Percentiles rank a stretch among this genome's conserved stretches.
Evolutionary conservation across 2,329 filamentous ascomycete genomes (phyloP).

Genomic region (Pseudodiploospora longispora): DNA sequence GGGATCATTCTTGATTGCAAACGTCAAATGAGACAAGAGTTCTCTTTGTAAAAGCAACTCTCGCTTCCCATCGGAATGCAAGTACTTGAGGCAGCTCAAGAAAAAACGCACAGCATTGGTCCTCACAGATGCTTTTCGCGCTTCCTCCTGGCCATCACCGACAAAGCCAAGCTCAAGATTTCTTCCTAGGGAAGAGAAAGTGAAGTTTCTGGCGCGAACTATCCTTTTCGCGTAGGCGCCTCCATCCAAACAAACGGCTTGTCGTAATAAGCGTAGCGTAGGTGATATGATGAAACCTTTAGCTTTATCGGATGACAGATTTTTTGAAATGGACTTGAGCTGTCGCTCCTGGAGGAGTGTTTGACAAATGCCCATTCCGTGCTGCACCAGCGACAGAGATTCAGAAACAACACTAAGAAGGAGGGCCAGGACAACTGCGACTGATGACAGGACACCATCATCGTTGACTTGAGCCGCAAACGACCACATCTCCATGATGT

Average conservation of each 20-base stretch:
- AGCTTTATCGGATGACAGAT: constrained; percentile 68
- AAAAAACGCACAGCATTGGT: constrained; percentile 79
- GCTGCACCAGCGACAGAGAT: constrained; percentile 63
- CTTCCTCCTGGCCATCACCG: constrained; percentile 52
- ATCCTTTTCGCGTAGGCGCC: constrained; percentile 70
- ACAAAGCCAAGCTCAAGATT: constrained; percentile 66
- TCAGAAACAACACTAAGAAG: constrained; percentile 71
- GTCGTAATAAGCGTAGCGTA: constrained; percentile 74
- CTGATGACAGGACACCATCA: constrained; percentile 71
- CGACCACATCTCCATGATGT: constrained; percentile 83
- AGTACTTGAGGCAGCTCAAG: constrained; percentile 67
- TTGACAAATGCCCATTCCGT: constrained; percentile 71
- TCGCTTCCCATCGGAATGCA: constrained; percentile 68
- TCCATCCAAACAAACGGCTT: constrained; percentile 79
- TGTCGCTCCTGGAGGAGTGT: constrained; percentile 75
- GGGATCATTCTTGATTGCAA: constrained; percentile 69
- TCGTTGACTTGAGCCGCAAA: constrained; percentile 73
- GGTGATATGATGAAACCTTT: constrained; percentile 88
- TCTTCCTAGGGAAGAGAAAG: constrained; percentile 69
- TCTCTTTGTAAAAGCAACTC: constrained; percentile 77
- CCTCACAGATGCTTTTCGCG: constrained; percentile 66
- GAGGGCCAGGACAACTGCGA: constrained; percentile 72
- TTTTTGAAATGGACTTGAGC: constrained; percentile 69
- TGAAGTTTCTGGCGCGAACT: constrained; percentile 69
- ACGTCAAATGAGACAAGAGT: constrained; percentile 73